phyloP scores from a whole-genome alignment of 768 basidiomycete genomes.

The Auriculariales sp. region DNA sequence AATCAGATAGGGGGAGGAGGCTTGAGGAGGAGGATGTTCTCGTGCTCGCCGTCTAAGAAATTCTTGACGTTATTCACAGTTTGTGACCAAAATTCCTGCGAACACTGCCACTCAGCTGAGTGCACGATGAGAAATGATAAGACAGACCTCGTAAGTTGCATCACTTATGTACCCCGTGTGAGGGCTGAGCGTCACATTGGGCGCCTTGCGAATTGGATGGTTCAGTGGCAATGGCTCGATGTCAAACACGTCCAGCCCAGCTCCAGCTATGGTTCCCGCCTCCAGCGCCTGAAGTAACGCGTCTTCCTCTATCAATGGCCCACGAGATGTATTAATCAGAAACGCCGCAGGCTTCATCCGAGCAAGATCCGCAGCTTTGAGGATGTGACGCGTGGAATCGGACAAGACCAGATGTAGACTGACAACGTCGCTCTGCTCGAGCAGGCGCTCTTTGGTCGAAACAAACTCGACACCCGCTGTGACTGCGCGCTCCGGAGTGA shows the following conservation, averaged over 20 bases:
- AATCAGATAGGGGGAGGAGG: no score
- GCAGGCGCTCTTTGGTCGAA: constrained; percentile 35
- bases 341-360: constrained; percentile 42
- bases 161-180: constrained; percentile 44
- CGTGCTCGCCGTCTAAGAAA: constrained; percentile 32
- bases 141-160: constrained; percentile 30
- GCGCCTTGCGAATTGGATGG: constrained; percentile 35
- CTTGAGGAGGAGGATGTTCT: constrained; percentile 3
- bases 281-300: constrained; percentile 36
- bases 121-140: not conserved
- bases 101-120: not conserved
- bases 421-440: constrained; percentile 40
- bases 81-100: constrained; percentile 34
- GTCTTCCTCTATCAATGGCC: constrained; percentile 46
- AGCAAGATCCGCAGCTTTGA: constrained; percentile 31
- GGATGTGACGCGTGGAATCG: constrained; percentile 32
- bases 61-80: constrained; percentile 44
- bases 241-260: constrained; percentile 53
- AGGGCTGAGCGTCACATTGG: constrained; percentile 43
- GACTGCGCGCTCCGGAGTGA: constrained; percentile 41
- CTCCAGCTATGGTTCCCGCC: constrained; percentile 32
- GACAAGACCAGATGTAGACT: constrained; percentile 49
- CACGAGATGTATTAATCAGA: constrained; percentile 54
- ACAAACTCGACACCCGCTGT: constrained; percentile 35
- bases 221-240: constrained; percentile 47